Base-by-base conservation (phyloP, 192 early-diverging fungal genomes). In the Dissophora ornata region DNA sequence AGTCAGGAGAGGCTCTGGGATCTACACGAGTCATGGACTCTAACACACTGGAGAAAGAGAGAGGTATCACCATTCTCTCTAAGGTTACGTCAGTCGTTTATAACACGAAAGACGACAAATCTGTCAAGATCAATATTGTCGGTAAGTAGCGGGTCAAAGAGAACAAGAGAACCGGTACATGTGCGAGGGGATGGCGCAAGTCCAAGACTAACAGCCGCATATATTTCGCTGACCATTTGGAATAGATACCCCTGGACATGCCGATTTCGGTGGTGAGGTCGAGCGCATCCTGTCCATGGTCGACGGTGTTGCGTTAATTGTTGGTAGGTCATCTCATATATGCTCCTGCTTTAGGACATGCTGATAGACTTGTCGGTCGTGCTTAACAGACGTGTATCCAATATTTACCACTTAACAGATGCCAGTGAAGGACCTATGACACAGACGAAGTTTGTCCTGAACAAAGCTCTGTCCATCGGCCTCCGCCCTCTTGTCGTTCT, bases 211-310 rank as follows among this genome's bases (percentile, higher is more conserved):
- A n/a, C n/a, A n/a, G n/a, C n/a, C n/a, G n/a, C n/a, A n/a, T n/a
- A n/a, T n/a, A n/a, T n/a, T n/a, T 26, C 22, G 25, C n/a, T 6
- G 15, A 12, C 5, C 5, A 38, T 38, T 38, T 38, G 36, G 36
- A 29, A 51, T 61, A 59, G 93, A 95, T 62, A 95, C 93, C 4
- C 93, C 93, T n/a, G 90, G 90, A 10, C 86, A 90, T 30, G 88
- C 88, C 8, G 88, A 88, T 69, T 88, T 90, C 51, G 88, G 86
- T 38, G 88, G 86, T 22, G 92, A 95, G 67, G 93, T 95, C 24
- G 93, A 95, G 80, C 91, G 93, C 33, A 92, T 95, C 40, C 77
- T 95, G 59, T 92, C 90, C 4, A 95, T 95, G 93, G 92, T 95
- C 11, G 93, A 95, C 71, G 92, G 93, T 48, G 93, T 95, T 3